Percentiles rank a stretch among this genome's conserved stretches.
Conservation (phyloP, 306 rosid species). For the Begonia loranthoides region DNA sequence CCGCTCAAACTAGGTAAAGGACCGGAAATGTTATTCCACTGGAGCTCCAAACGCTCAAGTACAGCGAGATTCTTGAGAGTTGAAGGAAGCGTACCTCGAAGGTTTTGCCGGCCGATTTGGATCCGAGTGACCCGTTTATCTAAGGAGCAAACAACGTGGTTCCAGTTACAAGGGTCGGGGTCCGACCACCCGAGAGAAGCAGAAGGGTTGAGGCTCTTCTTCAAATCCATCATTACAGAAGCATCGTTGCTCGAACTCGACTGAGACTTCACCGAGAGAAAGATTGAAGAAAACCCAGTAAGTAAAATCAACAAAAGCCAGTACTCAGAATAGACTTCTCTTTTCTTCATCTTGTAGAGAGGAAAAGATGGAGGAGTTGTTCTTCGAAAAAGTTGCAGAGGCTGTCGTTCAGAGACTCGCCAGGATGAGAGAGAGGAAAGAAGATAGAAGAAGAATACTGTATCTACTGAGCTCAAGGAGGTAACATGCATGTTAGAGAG, state of each 20-base stretch:
- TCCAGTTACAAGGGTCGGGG: slow-evolving; percentile 46
- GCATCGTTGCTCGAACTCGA: slow-evolving; percentile 29
- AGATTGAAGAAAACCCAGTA: slow-evolving; percentile 14
- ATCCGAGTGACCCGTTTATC: slow-evolving; percentile 41
- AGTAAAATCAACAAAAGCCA: slow-evolving; percentile 12
- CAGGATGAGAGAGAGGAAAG: background rate
- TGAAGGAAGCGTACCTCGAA: slow-evolving; percentile 49
- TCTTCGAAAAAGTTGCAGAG: no score
- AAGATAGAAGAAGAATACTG: background rate
- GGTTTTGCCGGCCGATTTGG: slow-evolving; percentile 22
- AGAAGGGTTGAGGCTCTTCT: slow-evolving; percentile 28
- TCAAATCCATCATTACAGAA: slow-evolving; percentile 44
- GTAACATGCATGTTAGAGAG: background rate
- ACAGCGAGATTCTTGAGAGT: slow-evolving; percentile 34
- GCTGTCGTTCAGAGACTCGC: background rate
- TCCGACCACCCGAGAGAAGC: slow-evolving; percentile 47
- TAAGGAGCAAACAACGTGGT: slow-evolving; percentile 33
- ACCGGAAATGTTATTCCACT: slow-evolving; percentile 63
- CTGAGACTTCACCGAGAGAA: slow-evolving; percentile 22
- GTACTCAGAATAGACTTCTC: slow-evolving; percentile 11
- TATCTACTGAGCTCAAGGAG: background rate
- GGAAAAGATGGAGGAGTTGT: slow-evolving; percentile 2
- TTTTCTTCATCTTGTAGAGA: slow-evolving; percentile 14
- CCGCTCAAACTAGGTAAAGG: slow-evolving; percentile 52
- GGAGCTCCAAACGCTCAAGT: slow-evolving; percentile 59